phyloP scores from a whole-genome alignment of 2,329 filamentous ascomycete species.

The Beauveria pseudobassiana region DNA sequence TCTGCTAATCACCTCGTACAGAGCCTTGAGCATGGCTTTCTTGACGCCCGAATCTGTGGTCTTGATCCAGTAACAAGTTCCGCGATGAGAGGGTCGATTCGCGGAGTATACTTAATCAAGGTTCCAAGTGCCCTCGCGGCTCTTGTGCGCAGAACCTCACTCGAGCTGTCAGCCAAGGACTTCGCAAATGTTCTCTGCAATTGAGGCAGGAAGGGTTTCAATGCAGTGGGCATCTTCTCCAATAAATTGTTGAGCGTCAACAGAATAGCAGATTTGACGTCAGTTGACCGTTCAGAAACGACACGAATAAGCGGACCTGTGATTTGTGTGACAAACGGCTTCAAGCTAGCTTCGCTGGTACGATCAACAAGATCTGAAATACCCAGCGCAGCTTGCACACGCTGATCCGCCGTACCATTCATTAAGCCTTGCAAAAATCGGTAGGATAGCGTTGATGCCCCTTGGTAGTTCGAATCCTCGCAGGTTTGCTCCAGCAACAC shows the following conservation, averaged over 20 bases:
- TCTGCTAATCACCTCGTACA: slow-evolving; percentile 95
- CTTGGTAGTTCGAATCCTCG: slow-evolving; percentile 89
- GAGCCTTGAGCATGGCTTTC: slow-evolving; percentile 92
- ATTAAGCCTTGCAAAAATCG: slow-evolving; percentile 96
- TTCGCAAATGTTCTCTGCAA: slow-evolving; percentile 96
- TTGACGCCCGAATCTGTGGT: slow-evolving; percentile 77
- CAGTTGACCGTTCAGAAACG: slow-evolving; percentile 89
- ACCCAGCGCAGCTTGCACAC: slow-evolving; percentile 82
- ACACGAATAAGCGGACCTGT: slow-evolving; percentile 96
- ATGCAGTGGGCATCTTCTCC: slow-evolving; percentile 90
- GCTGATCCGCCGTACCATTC: slow-evolving; percentile 89
- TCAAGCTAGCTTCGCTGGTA: slow-evolving; percentile 77
- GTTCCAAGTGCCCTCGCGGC: slow-evolving; percentile 93
- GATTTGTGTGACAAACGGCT: slow-evolving; percentile 94
- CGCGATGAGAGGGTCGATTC: slow-evolving; percentile 86
- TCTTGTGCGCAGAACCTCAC: slow-evolving; percentile 76
- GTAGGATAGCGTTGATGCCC: slow-evolving; percentile 91
- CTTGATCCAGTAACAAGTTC: slow-evolving; percentile 93
- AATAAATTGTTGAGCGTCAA: slow-evolving; percentile 90
- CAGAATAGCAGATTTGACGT: slow-evolving; percentile 92
- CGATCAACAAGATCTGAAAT: slow-evolving; percentile 95
- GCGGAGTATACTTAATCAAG: slow-evolving; percentile 88
- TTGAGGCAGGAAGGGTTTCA: slow-evolving; percentile 96
- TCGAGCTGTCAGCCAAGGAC: slow-evolving; percentile 86
- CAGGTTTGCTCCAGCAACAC: slow-evolving; percentile 75